Percentiles rank a stretch among this genome's conserved stretches.
These are phyloP conservation scores for Globisporangium uncinulatum DNA, from an alignment of 352 stramenopile species.

Conservation along the genomic window DNA sequence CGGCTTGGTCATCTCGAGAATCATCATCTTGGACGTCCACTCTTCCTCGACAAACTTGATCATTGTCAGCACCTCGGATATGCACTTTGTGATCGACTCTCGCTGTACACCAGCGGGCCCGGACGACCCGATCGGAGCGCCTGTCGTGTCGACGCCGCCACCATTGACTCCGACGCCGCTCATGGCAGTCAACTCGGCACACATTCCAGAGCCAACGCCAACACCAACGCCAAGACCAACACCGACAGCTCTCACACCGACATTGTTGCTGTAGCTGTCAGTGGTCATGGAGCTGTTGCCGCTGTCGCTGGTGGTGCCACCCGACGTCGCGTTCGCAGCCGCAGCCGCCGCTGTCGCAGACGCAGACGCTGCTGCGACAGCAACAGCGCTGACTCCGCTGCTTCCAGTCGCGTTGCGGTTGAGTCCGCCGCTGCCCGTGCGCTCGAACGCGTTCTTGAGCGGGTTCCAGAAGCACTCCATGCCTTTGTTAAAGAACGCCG, in stretches of 20 bases:
- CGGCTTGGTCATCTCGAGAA: slow-evolving; percentile 69
- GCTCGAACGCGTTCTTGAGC: slow-evolving; percentile 50
- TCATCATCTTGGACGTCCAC: slow-evolving; percentile 68
- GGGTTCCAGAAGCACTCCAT: slow-evolving; percentile 63
- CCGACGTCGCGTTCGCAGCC: neutral
- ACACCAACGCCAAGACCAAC: neutral
- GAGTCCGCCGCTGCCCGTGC: slow-evolving; percentile 14
- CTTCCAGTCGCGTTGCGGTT: slow-evolving; percentile 12
- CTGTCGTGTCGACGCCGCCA: neutral
- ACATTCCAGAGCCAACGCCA: neutral
- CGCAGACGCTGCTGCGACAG: slow-evolving; percentile 6
- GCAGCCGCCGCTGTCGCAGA: slow-evolving; percentile 2
- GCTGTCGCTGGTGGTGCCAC: neutral
- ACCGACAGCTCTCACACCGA: neutral
- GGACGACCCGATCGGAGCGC: neutral
- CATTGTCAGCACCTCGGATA: slow-evolving; percentile 56
- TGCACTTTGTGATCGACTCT: slow-evolving; percentile 41
- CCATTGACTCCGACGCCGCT: neutral
- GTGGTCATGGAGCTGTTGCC: neutral
- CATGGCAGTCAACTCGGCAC: neutral
- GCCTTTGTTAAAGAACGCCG: slow-evolving; percentile 53
- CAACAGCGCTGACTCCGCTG: slow-evolving; percentile 3
- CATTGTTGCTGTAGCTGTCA: neutral
- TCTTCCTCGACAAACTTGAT: slow-evolving; percentile 66
- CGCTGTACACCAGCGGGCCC: slow-evolving; percentile 1